phyloP scores from a whole-genome alignment of 768 basidiomycete genomes.

The Cystobasidiopsis lactophilus region DNA sequence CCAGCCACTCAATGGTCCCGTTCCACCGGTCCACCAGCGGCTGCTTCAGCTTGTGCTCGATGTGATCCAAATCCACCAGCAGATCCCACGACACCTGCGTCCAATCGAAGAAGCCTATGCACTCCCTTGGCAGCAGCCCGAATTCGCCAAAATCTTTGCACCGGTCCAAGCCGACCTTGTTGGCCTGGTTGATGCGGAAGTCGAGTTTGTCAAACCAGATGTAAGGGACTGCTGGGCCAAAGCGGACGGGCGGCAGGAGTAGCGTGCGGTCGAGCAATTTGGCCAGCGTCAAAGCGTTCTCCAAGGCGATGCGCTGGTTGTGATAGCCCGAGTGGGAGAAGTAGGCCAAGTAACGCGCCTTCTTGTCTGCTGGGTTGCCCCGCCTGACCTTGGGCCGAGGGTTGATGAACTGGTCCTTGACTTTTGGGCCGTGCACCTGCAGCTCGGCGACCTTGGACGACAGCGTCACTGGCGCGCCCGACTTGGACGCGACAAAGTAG shows the following conservation, averaged over 20 bases:
- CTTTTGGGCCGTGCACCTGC: too few species aligned
- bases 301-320: constrained; percentile 64
- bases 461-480: too few species aligned
- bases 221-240: constrained; percentile 45
- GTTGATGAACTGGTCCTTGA: too few species aligned
- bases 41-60: constrained; percentile 21
- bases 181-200: constrained; percentile 29
- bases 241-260: constrained; percentile 50
- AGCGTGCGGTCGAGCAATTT: constrained; percentile 50
- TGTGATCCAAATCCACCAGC: constrained; percentile 36
- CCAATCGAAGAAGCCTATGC: constrained; percentile 35
- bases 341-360: constrained; percentile 41
- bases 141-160: constrained; percentile 22
- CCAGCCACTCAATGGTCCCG: constrained; percentile 33
- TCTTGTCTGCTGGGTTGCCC: not conserved
- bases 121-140: constrained; percentile 35
- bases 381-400: too few species aligned
- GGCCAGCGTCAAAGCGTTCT: constrained; percentile 59
- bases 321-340: constrained; percentile 63
- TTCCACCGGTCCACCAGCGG: constrained; percentile 34
- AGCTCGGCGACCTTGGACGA: too few species aligned
- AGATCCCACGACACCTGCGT: constrained; percentile 49
- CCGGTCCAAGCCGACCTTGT: constrained; percentile 23
- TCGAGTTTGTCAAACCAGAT: constrained; percentile 34
- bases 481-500: too few species aligned